Conservation (phyloP, 2,329 filamentous ascomycete genomes). For the Microcyclosporella mali region DNA sequence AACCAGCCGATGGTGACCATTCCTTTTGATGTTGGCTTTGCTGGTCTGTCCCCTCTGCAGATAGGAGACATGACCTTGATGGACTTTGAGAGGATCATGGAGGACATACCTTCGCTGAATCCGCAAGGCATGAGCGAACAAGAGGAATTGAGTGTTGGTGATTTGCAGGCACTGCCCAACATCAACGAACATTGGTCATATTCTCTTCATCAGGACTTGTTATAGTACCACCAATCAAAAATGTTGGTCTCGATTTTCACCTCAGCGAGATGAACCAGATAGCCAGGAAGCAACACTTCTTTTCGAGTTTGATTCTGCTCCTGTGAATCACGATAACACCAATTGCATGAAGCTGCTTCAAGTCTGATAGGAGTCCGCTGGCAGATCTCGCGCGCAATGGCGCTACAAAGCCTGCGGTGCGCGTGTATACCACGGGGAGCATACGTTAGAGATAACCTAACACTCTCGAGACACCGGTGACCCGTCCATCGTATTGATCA, state of each 20-base stretch:
- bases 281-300: too few relatives aligned
- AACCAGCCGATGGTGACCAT: background rate
- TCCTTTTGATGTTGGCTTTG: background rate
- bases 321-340: too few relatives aligned
- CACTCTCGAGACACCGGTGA: too few relatives aligned
- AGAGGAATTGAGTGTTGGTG: too few relatives aligned
- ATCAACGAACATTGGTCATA: constrained; percentile 1
- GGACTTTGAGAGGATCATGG: constrained; percentile 24
- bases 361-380: too few relatives aligned
- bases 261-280: too few relatives aligned
- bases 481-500: constrained; percentile 11
- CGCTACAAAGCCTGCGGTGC: too few relatives aligned
- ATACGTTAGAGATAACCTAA: too few relatives aligned
- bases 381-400: too few relatives aligned
- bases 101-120: constrained; percentile 12
- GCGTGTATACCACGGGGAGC: too few relatives aligned
- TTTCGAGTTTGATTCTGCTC: too few relatives aligned
- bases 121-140: background rate
- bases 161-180: background rate
- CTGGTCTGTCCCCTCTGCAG: constrained; percentile 1
- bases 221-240: background rate
- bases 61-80: constrained; percentile 15
- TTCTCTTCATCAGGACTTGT: constrained; percentile 1
- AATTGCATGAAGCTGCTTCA: too few relatives aligned
- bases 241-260: background rate